Evolutionary conservation across 2,329 filamentous ascomycete genomes (phyloP).

Genomic region (Colletotrichum brevisporum): DNA sequence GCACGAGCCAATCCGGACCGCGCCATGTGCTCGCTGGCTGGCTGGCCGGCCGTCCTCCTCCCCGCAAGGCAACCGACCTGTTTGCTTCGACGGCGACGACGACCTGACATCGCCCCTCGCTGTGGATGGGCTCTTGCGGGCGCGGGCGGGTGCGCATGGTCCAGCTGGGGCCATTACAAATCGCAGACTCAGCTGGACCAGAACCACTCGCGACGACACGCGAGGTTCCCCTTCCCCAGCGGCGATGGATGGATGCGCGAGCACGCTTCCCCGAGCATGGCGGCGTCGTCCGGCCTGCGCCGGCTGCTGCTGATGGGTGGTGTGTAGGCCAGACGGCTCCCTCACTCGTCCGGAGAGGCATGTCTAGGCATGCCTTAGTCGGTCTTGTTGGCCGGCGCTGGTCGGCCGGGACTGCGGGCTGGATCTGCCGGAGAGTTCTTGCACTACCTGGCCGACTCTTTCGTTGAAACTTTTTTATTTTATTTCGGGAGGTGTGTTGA

Average conservation of each 20-base stretch:
- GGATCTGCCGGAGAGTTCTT: neutral
- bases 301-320: conserved; percentile 3
- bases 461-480: too few species aligned
- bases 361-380: neutral
- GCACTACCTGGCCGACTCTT: too few species aligned
- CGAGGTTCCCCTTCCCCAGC: neutral
- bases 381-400: conserved; percentile 12
- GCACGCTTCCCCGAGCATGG: conserved; percentile 21
- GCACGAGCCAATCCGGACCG: conserved; percentile 10
- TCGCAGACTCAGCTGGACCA: neutral
- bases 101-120: neutral
- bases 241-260: conserved; percentile 9
- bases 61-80: neutral
- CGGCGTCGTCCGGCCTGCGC: conserved; percentile 5
- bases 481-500: too few species aligned
- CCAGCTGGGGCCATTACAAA: conserved; percentile 2
- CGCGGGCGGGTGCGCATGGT: conserved; percentile 6
- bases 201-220: conserved; percentile 1
- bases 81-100: conserved; percentile 18
- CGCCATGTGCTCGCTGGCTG: too few species aligned
- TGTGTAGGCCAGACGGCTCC: too few species aligned
- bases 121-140: conserved; percentile 5
- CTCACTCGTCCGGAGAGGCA: neutral
- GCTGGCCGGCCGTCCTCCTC: neutral
- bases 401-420: neutral